Conservation (phyloP, 2,329 filamentous ascomycete genomes). For the Daldinia eschscholtzii region DNA sequence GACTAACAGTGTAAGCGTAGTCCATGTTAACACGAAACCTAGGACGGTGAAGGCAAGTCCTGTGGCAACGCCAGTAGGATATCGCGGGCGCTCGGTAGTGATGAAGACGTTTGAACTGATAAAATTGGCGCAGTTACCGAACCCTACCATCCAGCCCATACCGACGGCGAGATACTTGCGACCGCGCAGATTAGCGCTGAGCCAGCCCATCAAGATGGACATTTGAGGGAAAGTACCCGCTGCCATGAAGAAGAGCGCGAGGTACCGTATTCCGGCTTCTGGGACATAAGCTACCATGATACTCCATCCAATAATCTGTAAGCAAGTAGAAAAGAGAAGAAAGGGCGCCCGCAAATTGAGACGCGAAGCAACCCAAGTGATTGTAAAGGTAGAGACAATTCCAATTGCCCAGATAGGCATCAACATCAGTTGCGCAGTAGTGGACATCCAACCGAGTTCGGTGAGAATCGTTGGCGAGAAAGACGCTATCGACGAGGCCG, state of each 20-base stretch:
- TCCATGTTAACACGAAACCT: constrained; percentile 42
- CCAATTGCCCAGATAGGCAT: constrained; percentile 51
- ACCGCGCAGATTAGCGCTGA: constrained; percentile 57
- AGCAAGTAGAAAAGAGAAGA: constrained; percentile 43
- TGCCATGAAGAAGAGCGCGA: constrained; percentile 50
- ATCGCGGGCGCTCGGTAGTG: constrained; percentile 54
- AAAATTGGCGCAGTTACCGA: constrained; percentile 61
- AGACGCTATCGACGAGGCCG: constrained; percentile 48
- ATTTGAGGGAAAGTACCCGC: constrained; percentile 51
- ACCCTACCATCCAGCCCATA: constrained; percentile 57
- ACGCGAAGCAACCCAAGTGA: constrained; percentile 45
- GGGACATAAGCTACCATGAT: constrained; percentile 48
- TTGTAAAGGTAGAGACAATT: constrained; percentile 45
- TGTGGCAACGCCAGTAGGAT: constrained; percentile 55
- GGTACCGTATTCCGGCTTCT: constrained; percentile 46
- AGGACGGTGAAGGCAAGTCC: constrained; percentile 51
- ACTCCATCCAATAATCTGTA: constrained; percentile 49
- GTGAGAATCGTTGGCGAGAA: constrained; percentile 49
- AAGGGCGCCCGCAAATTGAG: constrained; percentile 47
- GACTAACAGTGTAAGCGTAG: constrained; percentile 31
- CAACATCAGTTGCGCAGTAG: constrained; percentile 48
- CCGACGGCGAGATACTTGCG: constrained; percentile 57
- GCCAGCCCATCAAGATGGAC: constrained; percentile 53
- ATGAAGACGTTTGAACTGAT: constrained; percentile 59
- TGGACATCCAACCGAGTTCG: constrained; percentile 46